These are phyloP conservation scores for Chloroidium sp. DNA, from an alignment of 163 green algal species.

Conservation along the genomic window DNA sequence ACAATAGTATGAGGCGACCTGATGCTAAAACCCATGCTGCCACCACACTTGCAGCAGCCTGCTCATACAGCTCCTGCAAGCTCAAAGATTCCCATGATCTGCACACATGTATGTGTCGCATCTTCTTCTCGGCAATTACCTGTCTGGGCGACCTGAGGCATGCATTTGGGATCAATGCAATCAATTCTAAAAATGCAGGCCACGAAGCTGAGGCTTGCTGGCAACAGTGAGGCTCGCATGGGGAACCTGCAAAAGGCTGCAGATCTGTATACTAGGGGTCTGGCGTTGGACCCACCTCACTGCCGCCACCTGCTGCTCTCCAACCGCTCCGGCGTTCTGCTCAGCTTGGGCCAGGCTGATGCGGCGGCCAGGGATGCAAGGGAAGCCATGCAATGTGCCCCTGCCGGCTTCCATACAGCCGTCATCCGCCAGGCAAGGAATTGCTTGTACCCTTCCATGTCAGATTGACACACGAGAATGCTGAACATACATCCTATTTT, in stretches of 20 bases:
- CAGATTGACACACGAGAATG: no score
- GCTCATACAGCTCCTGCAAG: neutral
- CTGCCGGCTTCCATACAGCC: slow-evolving; percentile 37
- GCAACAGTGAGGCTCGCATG: slow-evolving; percentile 26
- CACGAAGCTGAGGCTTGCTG: slow-evolving; percentile 35
- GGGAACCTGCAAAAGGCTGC: slow-evolving; percentile 10
- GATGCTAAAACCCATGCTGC: no score
- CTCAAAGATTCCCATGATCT: no score
- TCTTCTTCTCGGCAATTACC: no score
- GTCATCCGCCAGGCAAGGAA: slow-evolving; percentile 26
- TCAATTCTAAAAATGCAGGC: neutral
- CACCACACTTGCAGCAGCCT: neutral
- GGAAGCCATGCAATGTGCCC: slow-evolving; percentile 15
- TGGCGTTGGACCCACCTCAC: neutral
- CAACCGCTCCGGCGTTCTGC: slow-evolving; percentile 37
- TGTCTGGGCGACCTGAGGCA: no score
- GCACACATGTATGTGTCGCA: no score
- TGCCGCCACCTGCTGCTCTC: slow-evolving; percentile 39
- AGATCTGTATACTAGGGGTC: slow-evolving; percentile 5
- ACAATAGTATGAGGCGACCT: no score
- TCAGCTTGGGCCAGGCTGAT: slow-evolving; percentile 28
- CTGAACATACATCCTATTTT: no score
- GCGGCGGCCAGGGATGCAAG: slow-evolving; percentile 31
- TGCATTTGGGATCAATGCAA: no score
- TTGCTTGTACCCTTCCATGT: no score